These are phyloP conservation scores for Aaosphaeria arxii DNA, from an alignment of 2,329 filamentous ascomycete genomes.

Conservation along the genomic window DNA sequence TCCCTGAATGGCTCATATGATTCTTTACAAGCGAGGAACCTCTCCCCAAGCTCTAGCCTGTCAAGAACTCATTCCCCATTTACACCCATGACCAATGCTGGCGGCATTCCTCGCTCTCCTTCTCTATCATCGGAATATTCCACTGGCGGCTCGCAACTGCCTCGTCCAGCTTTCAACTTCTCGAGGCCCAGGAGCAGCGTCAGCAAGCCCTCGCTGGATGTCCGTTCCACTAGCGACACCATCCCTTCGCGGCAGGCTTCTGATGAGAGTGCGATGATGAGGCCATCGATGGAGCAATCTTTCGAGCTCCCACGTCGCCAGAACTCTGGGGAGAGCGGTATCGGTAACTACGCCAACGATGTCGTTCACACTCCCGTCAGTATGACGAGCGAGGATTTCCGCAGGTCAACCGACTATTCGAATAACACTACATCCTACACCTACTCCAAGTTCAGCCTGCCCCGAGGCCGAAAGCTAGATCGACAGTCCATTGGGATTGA, in stretches of 20 bases:
- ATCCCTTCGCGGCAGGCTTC: constrained; percentile 31
- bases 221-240: constrained; percentile 31
- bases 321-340: constrained; percentile 44
- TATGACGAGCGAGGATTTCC: constrained; percentile 68
- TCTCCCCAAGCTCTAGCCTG: constrained; percentile 68
- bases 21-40: constrained; percentile 67
- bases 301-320: constrained; percentile 39
- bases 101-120: constrained; percentile 65
- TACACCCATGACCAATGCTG: constrained; percentile 59
- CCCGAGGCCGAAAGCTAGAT: constrained; percentile 76
- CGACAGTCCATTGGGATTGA: constrained; percentile 47
- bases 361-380: constrained; percentile 67
- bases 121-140: constrained; percentile 83
- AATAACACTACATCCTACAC: constrained; percentile 69
- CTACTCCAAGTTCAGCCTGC: constrained; percentile 80
- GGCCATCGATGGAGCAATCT: constrained; percentile 40
- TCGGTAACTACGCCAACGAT: constrained; percentile 63
- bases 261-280: constrained; percentile 32
- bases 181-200: constrained; percentile 69
- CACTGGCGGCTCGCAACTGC: constrained; percentile 54
- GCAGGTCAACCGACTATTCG: constrained; percentile 52
- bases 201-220: constrained; percentile 52
- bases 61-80: constrained; percentile 61
- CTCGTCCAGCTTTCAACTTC: constrained; percentile 84
- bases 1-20: constrained; percentile 59